A percentile compares a stretch with the other conserved stretches of the same genome.
Conservation (phyloP, 2,329 filamentous ascomycete species). For the Sporothrix inflata region DNA sequence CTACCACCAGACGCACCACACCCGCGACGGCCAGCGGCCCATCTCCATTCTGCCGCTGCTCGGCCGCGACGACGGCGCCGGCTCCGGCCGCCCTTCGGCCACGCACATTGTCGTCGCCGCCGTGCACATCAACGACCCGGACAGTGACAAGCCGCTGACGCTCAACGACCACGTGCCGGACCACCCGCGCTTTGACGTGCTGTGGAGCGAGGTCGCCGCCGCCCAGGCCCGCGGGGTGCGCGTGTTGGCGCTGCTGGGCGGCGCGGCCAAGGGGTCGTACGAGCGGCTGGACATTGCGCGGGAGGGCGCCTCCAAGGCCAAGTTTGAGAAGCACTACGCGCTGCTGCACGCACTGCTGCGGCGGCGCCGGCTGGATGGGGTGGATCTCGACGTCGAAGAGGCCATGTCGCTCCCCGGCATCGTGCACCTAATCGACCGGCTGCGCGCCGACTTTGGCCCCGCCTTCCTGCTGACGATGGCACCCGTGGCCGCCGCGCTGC, state of each 20-base stretch:
- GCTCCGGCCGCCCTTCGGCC: slow-evolving; percentile 33
- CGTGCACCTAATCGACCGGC: slow-evolving; percentile 64
- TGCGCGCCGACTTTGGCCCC: slow-evolving; percentile 67
- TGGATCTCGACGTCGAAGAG: slow-evolving; percentile 79
- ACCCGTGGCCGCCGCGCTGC: slow-evolving; percentile 74
- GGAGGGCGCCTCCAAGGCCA: slow-evolving; percentile 40
- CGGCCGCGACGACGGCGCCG: slow-evolving; percentile 3
- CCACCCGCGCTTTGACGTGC: slow-evolving; percentile 61
- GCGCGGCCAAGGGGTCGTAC: slow-evolving; percentile 73
- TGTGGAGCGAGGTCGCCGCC: slow-evolving; percentile 72
- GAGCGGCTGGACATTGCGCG: slow-evolving; percentile 55
- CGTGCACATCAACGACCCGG: slow-evolving; percentile 70
- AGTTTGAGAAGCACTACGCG: slow-evolving; percentile 71
- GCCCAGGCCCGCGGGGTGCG: slow-evolving; percentile 72
- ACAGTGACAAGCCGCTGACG: slow-evolving; percentile 51
- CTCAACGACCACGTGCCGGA: slow-evolving; percentile 74
- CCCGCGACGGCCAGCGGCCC: slow-evolving; percentile 40
- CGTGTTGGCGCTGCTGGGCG: slow-evolving; percentile 80
- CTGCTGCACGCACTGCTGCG: slow-evolving; percentile 66
- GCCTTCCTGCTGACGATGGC: slow-evolving; percentile 75
- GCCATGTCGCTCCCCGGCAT: slow-evolving; percentile 65
- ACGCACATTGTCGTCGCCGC: slow-evolving; percentile 80
- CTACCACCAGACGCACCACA: slow-evolving; percentile 51
- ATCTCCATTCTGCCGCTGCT: slow-evolving; percentile 50
- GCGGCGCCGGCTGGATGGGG: slow-evolving; percentile 61